Percentiles rank a stretch among this genome's conserved stretches.
phyloP scores from a whole-genome alignment of 768 basidiomycete genomes.

The Exidia glandulosa region DNA sequence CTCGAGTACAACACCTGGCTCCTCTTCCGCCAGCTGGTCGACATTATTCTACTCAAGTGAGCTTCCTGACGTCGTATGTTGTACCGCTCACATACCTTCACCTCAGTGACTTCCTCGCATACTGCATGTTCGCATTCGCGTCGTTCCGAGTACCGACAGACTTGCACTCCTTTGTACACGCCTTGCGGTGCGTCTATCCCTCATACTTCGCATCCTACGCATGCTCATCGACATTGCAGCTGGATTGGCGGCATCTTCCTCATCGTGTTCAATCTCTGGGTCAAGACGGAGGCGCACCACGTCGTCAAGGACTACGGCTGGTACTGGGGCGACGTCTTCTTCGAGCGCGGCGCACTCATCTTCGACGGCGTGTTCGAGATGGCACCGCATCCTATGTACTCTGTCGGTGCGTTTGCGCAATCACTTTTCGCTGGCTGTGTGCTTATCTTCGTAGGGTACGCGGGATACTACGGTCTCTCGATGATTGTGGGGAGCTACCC shows the following conservation, averaged over 20 bases:
- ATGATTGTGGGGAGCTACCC: constrained; percentile 82
- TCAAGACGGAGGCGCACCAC: constrained; percentile 94
- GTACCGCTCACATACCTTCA: constrained; percentile 3
- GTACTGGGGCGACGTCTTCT: constrained; percentile 94
- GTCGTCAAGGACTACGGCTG: constrained; percentile 98
- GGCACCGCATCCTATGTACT: constrained; percentile 93
- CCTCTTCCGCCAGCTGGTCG: constrained; percentile 89
- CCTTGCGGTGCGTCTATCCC: constrained; percentile 50
- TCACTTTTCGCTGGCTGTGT: not conserved
- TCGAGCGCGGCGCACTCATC: constrained; percentile 83
- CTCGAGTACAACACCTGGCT: constrained; percentile 96
- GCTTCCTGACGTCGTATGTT: not conserved
- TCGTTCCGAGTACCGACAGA: constrained; percentile 80
- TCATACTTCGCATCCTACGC: not conserved
- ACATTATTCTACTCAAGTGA: constrained; percentile 91
- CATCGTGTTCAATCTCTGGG: constrained; percentile 95
- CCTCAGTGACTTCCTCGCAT: constrained; percentile 81
- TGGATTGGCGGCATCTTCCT: constrained; percentile 82
- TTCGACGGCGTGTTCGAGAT: constrained; percentile 98
- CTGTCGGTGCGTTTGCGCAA: constrained; percentile 64
- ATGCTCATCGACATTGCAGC: constrained; percentile 29
- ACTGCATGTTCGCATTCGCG: constrained; percentile 90
- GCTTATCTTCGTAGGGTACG: constrained; percentile 63
- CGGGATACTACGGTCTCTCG: constrained; percentile 95
- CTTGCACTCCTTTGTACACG: constrained; percentile 60